These are phyloP conservation scores for Nicotiana obtusifolia DNA, from an alignment of 257 asterid species.

Conservation along the genomic window DNA sequence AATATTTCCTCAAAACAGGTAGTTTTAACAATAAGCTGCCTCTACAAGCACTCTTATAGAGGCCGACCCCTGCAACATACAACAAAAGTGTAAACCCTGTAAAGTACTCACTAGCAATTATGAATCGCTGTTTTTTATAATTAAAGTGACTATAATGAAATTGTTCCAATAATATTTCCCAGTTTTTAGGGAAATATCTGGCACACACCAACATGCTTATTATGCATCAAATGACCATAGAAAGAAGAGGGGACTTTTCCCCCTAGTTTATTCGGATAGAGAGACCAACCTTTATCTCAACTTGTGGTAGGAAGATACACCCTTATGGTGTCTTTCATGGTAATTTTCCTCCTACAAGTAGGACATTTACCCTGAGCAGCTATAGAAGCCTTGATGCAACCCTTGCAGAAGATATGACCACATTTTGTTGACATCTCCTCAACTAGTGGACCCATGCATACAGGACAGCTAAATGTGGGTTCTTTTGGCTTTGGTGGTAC, in stretches of 20 bases:
- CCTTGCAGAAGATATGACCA: slow-evolving; percentile 93
- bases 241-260: background rate
- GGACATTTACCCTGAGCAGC: slow-evolving; percentile 84
- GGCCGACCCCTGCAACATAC: background rate
- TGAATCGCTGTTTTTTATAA: background rate
- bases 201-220: background rate
- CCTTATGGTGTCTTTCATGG: slow-evolving; percentile 57
- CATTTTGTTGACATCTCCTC: slow-evolving; percentile 83
- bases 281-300: slow-evolving; percentile 32
- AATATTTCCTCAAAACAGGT: background rate
- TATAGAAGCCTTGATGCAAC: slow-evolving; percentile 75
- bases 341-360: slow-evolving; percentile 73
- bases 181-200: background rate
- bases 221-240: background rate
- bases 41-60: background rate
- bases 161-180: background rate
- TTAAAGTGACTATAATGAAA: background rate
- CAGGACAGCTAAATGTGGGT: slow-evolving; percentile 71
- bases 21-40: background rate
- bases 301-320: slow-evolving; percentile 74
- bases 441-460: slow-evolving; percentile 79
- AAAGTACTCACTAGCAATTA: background rate
- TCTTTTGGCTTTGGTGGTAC: slow-evolving; percentile 52
- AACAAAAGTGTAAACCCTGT: background rate
- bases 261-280: slow-evolving; percentile 8